Conservation (phyloP, 345 rosid species). For the Eucalyptus paniculata region DNA sequence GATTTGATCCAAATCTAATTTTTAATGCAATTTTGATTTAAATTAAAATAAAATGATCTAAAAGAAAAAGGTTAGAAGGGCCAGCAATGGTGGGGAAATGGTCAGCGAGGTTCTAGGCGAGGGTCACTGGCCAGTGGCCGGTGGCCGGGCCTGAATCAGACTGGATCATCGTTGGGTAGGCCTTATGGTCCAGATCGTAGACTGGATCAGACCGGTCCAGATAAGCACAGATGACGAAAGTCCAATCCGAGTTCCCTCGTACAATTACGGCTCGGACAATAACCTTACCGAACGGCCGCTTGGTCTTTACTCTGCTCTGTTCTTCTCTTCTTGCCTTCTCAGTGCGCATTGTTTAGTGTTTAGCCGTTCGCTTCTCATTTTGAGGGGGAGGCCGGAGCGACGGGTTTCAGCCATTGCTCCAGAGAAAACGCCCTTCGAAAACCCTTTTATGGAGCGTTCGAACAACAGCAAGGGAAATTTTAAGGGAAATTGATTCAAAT, state of each 20-base stretch:
- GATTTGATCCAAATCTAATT: no score
- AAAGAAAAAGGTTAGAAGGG: no score
- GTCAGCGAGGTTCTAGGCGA: accelerated
- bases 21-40: no score
- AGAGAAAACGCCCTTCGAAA: not conserved
- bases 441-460: no score
- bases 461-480: no score
- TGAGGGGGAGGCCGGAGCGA: not conserved
- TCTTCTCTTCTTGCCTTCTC: not conserved
- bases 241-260: not conserved
- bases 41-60: no score
- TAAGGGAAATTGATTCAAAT: not conserved
- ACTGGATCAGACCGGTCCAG: not conserved
- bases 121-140: no score
- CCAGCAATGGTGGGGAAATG: no score
- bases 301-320: not conserved
- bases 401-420: not conserved
- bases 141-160: no score
- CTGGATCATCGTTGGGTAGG: not conserved
- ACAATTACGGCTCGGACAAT: not conserved
- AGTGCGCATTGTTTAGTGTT: not conserved
- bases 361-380: not conserved
- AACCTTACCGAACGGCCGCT: not conserved
- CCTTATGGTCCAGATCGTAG: not conserved
- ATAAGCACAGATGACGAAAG: not conserved